Percentiles rank a stretch among this genome's conserved stretches.
These are phyloP conservation scores for Fusarium nematophilum DNA, from an alignment of 2,329 filamentous ascomycete genomes.

Conservation along the genomic window DNA sequence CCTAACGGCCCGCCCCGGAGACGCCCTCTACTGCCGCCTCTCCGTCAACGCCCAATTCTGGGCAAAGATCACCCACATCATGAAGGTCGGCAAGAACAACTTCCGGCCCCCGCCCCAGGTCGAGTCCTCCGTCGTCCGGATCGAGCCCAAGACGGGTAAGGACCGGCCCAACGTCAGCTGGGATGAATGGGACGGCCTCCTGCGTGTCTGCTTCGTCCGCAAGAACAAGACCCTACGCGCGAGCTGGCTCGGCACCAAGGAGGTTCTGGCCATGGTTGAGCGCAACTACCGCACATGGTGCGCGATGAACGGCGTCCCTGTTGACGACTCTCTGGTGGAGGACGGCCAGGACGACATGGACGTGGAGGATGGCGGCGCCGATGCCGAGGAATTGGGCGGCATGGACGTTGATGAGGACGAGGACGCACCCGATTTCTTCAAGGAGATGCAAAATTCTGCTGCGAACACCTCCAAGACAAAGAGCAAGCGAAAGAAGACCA, in stretches of 20 bases:
- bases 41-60: slow-evolving; percentile 95
- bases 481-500: slow-evolving; percentile 80
- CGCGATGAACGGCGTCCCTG: slow-evolving; percentile 81
- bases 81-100: slow-evolving; percentile 97
- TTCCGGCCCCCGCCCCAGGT: slow-evolving; percentile 96
- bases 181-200: slow-evolving; percentile 93
- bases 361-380: slow-evolving; percentile 53
- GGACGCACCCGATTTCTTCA: slow-evolving; percentile 86
- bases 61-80: slow-evolving; percentile 73
- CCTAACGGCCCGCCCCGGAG: slow-evolving; percentile 87
- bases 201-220: slow-evolving; percentile 76
- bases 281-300: slow-evolving; percentile 91
- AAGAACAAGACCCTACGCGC: slow-evolving; percentile 92
- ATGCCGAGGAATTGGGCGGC: slow-evolving; percentile 60
- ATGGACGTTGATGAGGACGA: slow-evolving; percentile 71
- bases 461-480: slow-evolving; percentile 66
- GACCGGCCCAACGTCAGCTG: slow-evolving; percentile 88
- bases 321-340: slow-evolving; percentile 74
- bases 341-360: slow-evolving; percentile 55
- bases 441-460: slow-evolving; percentile 65
- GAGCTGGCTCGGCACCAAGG: slow-evolving; percentile 82
- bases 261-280: slow-evolving; percentile 85
- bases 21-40: slow-evolving; percentile 90
- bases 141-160: slow-evolving; percentile 84
- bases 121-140: slow-evolving; percentile 88